These are phyloP conservation scores for Penicilliopsis zonata DNA, from an alignment of 495 filamentous ascomycete species.

Conservation along the genomic window DNA sequence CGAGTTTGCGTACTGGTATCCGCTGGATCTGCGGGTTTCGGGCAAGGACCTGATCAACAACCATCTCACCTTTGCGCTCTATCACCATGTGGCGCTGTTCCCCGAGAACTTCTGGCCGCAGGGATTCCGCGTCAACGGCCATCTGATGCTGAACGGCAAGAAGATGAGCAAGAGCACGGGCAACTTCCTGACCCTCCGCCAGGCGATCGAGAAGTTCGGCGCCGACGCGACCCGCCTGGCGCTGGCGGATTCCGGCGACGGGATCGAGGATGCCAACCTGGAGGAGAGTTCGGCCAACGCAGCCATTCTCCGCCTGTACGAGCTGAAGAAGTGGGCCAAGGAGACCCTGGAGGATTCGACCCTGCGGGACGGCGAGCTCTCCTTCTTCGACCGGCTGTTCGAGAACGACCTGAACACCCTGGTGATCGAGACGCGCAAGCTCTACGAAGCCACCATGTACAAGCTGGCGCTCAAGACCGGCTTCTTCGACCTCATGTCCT, in stretches of 20 bases:
- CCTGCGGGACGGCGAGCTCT: slow-evolving; percentile 63
- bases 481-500: slow-evolving; percentile 78
- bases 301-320: slow-evolving; percentile 75
- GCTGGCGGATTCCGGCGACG: slow-evolving; percentile 89
- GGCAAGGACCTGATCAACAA: slow-evolving; percentile 83
- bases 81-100: slow-evolving; percentile 88
- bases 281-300: slow-evolving; percentile 89
- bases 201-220: slow-evolving; percentile 82
- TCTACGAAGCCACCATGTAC: slow-evolving; percentile 72
- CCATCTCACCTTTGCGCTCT: slow-evolving; percentile 94
- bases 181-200: slow-evolving; percentile 87
- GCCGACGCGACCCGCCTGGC: slow-evolving; percentile 87
- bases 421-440: slow-evolving; percentile 55
- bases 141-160: slow-evolving; percentile 85
- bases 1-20: slow-evolving; percentile 96
- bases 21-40: slow-evolving; percentile 71
- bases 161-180: slow-evolving; percentile 96
- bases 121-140: slow-evolving; percentile 77
- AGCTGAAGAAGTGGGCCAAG: slow-evolving; percentile 86
- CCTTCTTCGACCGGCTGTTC: slow-evolving; percentile 81
- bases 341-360: slow-evolving; percentile 60
- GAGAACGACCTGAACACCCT: slow-evolving; percentile 88
- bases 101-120: slow-evolving; percentile 75
- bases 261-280: slow-evolving; percentile 93
- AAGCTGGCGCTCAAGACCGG: slow-evolving; percentile 85